Percentiles rank a stretch among this genome's conserved stretches.
phyloP scores from a whole-genome alignment of 257 asterid species.

The Jaltomata sinuosa region DNA sequence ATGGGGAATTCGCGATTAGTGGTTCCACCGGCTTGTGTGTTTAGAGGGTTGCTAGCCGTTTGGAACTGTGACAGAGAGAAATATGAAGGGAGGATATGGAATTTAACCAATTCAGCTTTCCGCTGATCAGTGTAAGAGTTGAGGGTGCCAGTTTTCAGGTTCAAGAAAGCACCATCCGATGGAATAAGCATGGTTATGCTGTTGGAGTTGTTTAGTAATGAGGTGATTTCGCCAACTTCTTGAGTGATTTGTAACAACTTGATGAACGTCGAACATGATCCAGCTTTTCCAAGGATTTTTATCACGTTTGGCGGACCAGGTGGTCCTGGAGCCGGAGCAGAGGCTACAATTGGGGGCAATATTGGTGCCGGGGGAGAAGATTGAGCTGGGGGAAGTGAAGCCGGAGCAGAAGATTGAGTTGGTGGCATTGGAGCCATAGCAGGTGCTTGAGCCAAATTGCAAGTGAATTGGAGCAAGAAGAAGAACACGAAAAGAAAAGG shows the following conservation, averaged over 20 bases:
- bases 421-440: neutral
- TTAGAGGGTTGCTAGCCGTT: constrained; percentile 39
- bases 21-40: constrained; percentile 42
- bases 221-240: constrained; percentile 31
- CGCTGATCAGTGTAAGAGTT: constrained; percentile 30
- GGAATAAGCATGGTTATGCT: constrained; percentile 44
- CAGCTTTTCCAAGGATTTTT: constrained; percentile 40
- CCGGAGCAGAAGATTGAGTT: constrained; percentile 13
- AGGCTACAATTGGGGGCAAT: neutral
- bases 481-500: constrained; percentile 10
- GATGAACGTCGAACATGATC: constrained; percentile 32
- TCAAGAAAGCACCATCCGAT: constrained; percentile 29
- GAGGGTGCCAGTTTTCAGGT: constrained; percentile 29
- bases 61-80: constrained; percentile 28
- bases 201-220: constrained; percentile 36
- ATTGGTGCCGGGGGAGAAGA: neutral
- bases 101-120: constrained; percentile 29
- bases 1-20: constrained; percentile 18
- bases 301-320: constrained; percentile 30
- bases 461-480: constrained; percentile 1
- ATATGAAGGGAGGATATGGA: constrained; percentile 29
- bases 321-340: constrained; percentile 27
- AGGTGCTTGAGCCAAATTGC: constrained; percentile 22
- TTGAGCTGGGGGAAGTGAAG: neutral
- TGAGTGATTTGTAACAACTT: constrained; percentile 42